Evolutionary conservation across 805 yeast genomes (phyloP).

Genomic region (Kodamaea restingae): DNA sequence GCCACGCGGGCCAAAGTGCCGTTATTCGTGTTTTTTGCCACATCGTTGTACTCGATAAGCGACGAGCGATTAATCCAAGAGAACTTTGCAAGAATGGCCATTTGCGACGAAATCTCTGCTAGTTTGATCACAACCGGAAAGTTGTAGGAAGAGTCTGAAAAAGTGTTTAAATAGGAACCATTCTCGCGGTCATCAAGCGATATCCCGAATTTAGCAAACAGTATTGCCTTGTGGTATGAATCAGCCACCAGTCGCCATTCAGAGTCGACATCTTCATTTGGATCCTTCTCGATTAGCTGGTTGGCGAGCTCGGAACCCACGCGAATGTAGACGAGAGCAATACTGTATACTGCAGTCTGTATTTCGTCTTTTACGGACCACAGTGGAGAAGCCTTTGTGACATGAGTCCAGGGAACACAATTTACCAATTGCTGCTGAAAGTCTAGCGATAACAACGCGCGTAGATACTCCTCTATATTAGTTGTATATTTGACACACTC

Average conservation of each 20-base stretch:
- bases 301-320: conserved; percentile 35
- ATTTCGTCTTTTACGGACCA: conserved; percentile 35
- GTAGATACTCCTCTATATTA: conserved; percentile 32
- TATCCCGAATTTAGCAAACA: conserved; percentile 24
- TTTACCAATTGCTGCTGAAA: not conserved
- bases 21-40: conserved; percentile 23
- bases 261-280: conserved; percentile 16
- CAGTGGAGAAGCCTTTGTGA: conserved; percentile 3
- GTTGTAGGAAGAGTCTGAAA: not conserved
- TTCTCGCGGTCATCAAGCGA: not conserved
- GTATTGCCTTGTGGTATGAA: conserved; percentile 30
- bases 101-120: conserved; percentile 31
- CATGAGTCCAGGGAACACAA: conserved; percentile 16
- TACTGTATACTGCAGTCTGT: conserved; percentile 21
- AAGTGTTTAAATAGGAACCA: not conserved
- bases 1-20: conserved; percentile 45
- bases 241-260: conserved; percentile 36
- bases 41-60: conserved; percentile 6
- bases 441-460: conserved; percentile 12
- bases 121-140: conserved; percentile 20
- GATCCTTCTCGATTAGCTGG: conserved; percentile 28
- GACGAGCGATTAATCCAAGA: conserved; percentile 33
- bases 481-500: conserved; percentile 30
- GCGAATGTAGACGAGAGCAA: conserved; percentile 25
- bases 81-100: conserved; percentile 36